These are phyloP conservation scores for Linnemannia hyalina DNA, from an alignment of 192 early-diverging fungal genomes.

Conservation along the genomic window DNA sequence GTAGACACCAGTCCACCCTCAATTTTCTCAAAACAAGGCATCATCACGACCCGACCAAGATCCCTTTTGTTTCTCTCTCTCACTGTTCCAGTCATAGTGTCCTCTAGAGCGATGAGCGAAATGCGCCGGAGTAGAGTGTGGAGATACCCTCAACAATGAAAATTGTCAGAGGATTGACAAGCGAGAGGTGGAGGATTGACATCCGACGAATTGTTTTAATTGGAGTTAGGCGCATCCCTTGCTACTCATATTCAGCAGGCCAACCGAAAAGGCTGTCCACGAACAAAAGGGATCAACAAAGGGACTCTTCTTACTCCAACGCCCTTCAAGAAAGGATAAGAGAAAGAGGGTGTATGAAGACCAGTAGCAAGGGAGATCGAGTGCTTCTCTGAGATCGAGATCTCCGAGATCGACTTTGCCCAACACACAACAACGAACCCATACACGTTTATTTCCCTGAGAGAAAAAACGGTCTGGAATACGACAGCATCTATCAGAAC, in stretches of 20 bases:
- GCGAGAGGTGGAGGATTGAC: constrained; percentile 29
- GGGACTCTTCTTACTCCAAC: no score
- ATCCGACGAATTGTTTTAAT: constrained; percentile 66
- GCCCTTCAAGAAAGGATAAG: not conserved
- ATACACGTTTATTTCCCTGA: constrained; percentile 47
- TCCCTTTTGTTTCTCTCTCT: not conserved
- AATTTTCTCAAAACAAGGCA: not conserved
- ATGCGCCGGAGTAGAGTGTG: not conserved
- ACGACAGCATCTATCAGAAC: constrained; percentile 31
- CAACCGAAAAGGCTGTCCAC: not conserved
- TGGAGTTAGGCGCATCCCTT: constrained; percentile 48
- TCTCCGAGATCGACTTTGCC: constrained; percentile 8
- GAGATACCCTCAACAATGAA: not conserved
- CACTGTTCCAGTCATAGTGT: not conserved
- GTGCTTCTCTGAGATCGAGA: constrained; percentile 4
- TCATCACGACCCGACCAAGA: not conserved
- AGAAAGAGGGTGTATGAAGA: not conserved
- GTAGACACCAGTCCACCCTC: not conserved
- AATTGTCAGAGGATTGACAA: constrained; percentile 1
- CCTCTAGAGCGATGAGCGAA: not conserved
- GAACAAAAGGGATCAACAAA: constrained; percentile 26
- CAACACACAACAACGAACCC: constrained; percentile 61
- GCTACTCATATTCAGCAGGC: constrained; percentile 13
- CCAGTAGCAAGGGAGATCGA: constrained; percentile 21
- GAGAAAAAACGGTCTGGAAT: constrained; percentile 53